Percentiles rank a stretch among this genome's conserved stretches.
Evolutionary conservation across 306 rosid species (phyloP).

Genomic region (Malus orientalis): DNA sequence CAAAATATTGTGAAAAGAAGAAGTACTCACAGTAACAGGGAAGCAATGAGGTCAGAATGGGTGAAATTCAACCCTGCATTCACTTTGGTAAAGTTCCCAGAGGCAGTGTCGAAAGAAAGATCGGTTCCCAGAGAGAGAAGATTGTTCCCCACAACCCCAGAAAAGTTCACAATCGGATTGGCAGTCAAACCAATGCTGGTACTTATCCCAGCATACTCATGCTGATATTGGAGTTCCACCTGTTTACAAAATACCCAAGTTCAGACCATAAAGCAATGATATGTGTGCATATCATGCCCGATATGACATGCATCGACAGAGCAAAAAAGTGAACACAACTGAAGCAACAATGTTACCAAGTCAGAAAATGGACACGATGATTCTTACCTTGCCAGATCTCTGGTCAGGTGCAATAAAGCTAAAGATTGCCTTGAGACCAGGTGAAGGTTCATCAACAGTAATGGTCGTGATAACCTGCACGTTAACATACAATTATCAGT

Average conservation of each 20-base stretch:
- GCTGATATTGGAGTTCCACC: constrained; percentile 89
- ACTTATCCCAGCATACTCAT: constrained; percentile 88
- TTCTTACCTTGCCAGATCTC: constrained; percentile 80
- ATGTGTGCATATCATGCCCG: neutral
- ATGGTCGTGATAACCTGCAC: constrained; percentile 67
- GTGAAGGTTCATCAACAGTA: constrained; percentile 89
- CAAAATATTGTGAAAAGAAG: neutral
- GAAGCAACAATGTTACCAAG: neutral
- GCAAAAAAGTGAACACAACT: neutral
- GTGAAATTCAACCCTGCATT: constrained; percentile 77
- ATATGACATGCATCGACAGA: neutral
- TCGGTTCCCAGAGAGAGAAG: constrained; percentile 65
- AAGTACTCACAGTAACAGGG: constrained; percentile 67
- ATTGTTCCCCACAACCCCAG: constrained; percentile 80
- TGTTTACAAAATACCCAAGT: constrained; percentile 20
- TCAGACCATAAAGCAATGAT: neutral
- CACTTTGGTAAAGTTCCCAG: constrained; percentile 66
- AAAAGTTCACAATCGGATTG: constrained; percentile 72
- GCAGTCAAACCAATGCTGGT: constrained; percentile 88
- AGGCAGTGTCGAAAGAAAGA: constrained; percentile 75
- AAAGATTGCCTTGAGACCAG: constrained; percentile 81
- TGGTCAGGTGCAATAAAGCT: constrained; percentile 83
- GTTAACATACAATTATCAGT: constrained; percentile 10
- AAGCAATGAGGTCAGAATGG: constrained; percentile 69
- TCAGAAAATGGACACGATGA: neutral